phyloP scores from a whole-genome alignment of 2,329 filamentous ascomycete genomes.

The Apiospora sp. region DNA sequence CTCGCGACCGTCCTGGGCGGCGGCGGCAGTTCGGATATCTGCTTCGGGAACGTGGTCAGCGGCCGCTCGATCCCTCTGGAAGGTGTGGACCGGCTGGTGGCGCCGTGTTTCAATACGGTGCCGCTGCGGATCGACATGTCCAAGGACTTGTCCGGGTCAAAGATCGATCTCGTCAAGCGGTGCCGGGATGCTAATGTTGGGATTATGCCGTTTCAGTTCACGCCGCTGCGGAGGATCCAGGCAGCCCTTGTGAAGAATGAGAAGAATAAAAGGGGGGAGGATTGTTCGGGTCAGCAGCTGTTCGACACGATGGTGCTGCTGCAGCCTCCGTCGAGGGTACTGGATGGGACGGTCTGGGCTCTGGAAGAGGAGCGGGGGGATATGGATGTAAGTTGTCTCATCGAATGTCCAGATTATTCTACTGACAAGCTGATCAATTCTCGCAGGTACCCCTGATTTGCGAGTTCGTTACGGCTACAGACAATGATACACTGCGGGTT shows the following conservation, averaged over 20 bases:
- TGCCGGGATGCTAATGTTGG: conserved; percentile 70
- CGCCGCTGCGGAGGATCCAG: conserved; percentile 77
- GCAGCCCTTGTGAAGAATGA: conserved; percentile 46
- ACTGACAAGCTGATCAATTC: background rate
- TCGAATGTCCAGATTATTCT: background rate
- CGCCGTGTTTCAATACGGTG: conserved; percentile 91
- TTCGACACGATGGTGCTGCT: conserved; percentile 86
- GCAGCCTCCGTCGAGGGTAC: conserved; percentile 68
- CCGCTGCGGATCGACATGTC: conserved; percentile 70
- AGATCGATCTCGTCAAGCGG: conserved; percentile 63
- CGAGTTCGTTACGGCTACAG: conserved; percentile 69
- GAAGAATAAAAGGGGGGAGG: conserved; percentile 39
- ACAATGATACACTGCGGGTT: conserved; percentile 61
- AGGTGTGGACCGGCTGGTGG: conserved; percentile 76
- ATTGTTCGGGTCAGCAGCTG: conserved; percentile 52
- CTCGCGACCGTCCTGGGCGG: conserved; percentile 61
- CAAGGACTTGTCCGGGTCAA: too few relatives aligned
- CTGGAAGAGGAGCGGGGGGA: conserved; percentile 63
- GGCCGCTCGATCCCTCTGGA: conserved; percentile 75
- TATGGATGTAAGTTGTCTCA: conserved; percentile 68
- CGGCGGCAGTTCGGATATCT: conserved; percentile 65
- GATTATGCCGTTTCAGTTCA: conserved; percentile 74
- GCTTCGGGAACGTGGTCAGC: conserved; percentile 87
- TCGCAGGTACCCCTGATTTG: conserved; percentile 73
- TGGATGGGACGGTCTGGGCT: conserved; percentile 64